Evolutionary conservation across 306 rosid genomes (phyloP).

Genomic region (Quercus agrifolia): DNA sequence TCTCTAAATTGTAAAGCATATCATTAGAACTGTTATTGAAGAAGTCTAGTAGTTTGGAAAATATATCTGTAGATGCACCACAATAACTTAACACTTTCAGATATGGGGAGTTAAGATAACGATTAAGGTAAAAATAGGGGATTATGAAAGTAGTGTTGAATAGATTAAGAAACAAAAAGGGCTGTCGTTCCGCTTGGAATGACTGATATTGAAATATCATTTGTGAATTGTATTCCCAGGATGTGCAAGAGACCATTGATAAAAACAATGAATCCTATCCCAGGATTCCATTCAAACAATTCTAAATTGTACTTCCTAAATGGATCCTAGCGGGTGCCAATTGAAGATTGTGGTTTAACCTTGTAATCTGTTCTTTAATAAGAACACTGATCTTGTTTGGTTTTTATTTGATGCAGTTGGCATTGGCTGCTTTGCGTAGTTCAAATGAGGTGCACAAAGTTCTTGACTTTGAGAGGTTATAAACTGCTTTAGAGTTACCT

Average conservation of each 20-base stretch:
- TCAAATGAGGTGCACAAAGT: conserved; percentile 62
- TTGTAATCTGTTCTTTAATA: conserved; percentile 7
- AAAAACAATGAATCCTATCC: not conserved
- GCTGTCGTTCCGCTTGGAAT: not conserved
- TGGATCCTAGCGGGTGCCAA: not conserved
- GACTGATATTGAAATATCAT: not conserved
- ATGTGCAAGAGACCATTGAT: not conserved
- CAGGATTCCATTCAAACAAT: not conserved
- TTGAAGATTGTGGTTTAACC: conserved; percentile 3
- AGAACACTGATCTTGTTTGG: not conserved
- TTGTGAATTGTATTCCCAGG: not conserved
- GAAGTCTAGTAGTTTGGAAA: not conserved
- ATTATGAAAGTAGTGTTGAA: not conserved
- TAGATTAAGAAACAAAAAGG: not conserved
- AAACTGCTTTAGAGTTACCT: conserved; percentile 5
- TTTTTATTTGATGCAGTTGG: conserved; percentile 55
- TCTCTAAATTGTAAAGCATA: not conserved
- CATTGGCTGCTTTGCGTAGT: conserved; percentile 72
- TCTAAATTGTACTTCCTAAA: not conserved
- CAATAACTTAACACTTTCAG: not conserved
- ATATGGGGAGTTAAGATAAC: not conserved
- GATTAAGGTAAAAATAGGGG: not conserved
- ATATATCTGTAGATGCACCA: not conserved
- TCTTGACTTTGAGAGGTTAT: conserved; percentile 69
- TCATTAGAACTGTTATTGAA: not conserved